Percentiles rank a stretch among this genome's conserved stretches.
Conservation (phyloP, 495 filamentous ascomycete species). For the Annulohypoxylon stygium region DNA sequence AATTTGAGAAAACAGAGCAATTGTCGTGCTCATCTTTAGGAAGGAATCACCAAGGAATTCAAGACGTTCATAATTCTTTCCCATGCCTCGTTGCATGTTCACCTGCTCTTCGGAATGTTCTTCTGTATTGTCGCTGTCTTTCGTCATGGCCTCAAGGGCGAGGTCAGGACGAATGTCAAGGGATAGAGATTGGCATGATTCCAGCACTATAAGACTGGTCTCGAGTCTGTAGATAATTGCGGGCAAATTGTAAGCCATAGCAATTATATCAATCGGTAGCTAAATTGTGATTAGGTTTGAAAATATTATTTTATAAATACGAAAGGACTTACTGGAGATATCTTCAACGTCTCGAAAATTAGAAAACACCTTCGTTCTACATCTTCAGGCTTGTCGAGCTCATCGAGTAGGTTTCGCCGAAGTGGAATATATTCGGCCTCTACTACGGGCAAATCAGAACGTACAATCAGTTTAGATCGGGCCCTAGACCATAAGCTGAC, state of each 20-base stretch:
- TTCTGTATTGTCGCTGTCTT: slow-evolving; percentile 91
- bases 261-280: slow-evolving; percentile 73
- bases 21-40: slow-evolving; percentile 94
- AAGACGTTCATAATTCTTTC: slow-evolving; percentile 94
- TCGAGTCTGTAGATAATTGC: slow-evolving; percentile 88
- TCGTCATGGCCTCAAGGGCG: slow-evolving; percentile 92
- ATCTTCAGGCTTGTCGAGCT: slow-evolving; percentile 55
- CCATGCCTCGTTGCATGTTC: slow-evolving; percentile 89
- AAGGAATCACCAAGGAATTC: slow-evolving; percentile 96
- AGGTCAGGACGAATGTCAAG: slow-evolving; percentile 73
- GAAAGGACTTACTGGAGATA: slow-evolving; percentile 76
- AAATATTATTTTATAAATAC: background rate
- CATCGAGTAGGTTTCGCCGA: slow-evolving; percentile 85
- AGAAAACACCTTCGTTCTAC: slow-evolving; percentile 60
- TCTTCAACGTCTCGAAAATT: slow-evolving; percentile 66
- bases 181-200: slow-evolving; percentile 69
- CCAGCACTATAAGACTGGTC: slow-evolving; percentile 81
- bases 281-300: slow-evolving; percentile 53
- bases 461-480: slow-evolving; percentile 54
- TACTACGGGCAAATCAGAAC: slow-evolving; percentile 80
- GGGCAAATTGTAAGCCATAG: slow-evolving; percentile 80
- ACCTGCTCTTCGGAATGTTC: slow-evolving; percentile 78
- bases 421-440: slow-evolving; percentile 77
- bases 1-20: slow-evolving; percentile 80
- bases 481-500: slow-evolving; percentile 57